Base-by-base conservation (phyloP, 78 protist species). In the Dictyostelium brefeldianum region DNA sequence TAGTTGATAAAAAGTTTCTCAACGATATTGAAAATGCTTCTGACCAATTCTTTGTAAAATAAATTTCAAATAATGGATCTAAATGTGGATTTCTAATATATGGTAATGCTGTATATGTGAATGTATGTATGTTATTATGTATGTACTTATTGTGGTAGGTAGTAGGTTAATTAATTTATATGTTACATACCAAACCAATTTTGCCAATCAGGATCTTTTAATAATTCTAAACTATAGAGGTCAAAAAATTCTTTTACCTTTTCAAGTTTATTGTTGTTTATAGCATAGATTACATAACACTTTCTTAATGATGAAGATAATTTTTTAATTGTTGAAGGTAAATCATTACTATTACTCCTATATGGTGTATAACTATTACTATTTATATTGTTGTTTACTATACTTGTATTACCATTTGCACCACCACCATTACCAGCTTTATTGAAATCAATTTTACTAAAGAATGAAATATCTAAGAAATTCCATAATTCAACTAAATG, bases 181-280 rank as follows among this genome's bases (percentile, higher is more conserved):
- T 51, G 1, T 12, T 12, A 77, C 91, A 18, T 84, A 94, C 96
- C 97, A 69, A 95, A 95, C 97, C 97, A 95, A 65, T 81, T 70
- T 17, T 87, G 71, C 97, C 97, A 95, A 27, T 95, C 97, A 4
- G 92, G 84, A 27, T 95, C 92, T 70, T 70, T 89, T 20, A 27
- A 41, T 29, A 95, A 25, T n/a, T 95, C 97, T 11, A 36, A 10
- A 64, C 78, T 51, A 51, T 70, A 83, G 8, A 53, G 50, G 59
- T 95, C 97, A 53, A 95, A 95, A 56, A 95, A 95, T 54, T 95
- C 97, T 65, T 71, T 71, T 11, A 85, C 89, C 25, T 89, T 95
- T 29, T 95, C 97, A 1, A 31, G 20, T 74, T 80, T 78, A 8
- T 74, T 81, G 29, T 27, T 54, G 41, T 89, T 83, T 0, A 89